Evolutionary conservation across 768 basidiomycete genomes (phyloP).

Genomic region (Hemileccinum impolitum): DNA sequence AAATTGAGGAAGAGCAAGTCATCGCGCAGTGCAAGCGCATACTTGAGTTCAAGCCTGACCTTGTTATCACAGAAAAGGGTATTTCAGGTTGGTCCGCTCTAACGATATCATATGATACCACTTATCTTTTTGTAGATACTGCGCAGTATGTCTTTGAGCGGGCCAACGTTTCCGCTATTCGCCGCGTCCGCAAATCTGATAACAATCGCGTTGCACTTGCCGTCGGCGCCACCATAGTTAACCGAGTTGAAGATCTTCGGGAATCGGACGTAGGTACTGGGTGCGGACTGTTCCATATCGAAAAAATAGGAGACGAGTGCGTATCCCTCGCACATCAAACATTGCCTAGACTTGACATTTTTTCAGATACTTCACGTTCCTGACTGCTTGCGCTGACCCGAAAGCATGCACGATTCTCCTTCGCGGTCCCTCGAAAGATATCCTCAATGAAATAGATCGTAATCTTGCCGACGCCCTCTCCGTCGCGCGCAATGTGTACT

Average conservation of each 20-base stretch:
- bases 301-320: slow-evolving; percentile 95
- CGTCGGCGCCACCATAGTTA: slow-evolving; percentile 94
- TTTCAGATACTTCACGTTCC: slow-evolving; percentile 92
- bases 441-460: slow-evolving; percentile 96
- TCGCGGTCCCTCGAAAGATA: slow-evolving; percentile 96
- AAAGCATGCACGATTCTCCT: slow-evolving; percentile 98
- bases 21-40: slow-evolving; percentile 81
- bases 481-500: slow-evolving; percentile 94
- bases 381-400: slow-evolving; percentile 84
- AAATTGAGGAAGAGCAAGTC: slow-evolving; percentile 97
- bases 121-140: slow-evolving; percentile 79
- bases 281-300: slow-evolving; percentile 95
- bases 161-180: slow-evolving; percentile 86
- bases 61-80: slow-evolving; percentile 97
- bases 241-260: slow-evolving; percentile 90
- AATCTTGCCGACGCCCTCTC: slow-evolving; percentile 98
- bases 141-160: slow-evolving; percentile 90
- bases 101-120: background rate
- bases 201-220: slow-evolving; percentile 98
- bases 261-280: slow-evolving; percentile 89
- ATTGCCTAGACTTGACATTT: background rate
- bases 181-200: slow-evolving; percentile 97
- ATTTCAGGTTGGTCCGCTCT: slow-evolving; percentile 67
- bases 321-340: slow-evolving; percentile 7
- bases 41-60: slow-evolving; percentile 90